A percentile compares a stretch with the other conserved stretches of the same genome.
Evolutionary conservation across 2,329 filamentous ascomycete genomes (phyloP).

Genomic region (Paraconiothyrium sp.): DNA sequence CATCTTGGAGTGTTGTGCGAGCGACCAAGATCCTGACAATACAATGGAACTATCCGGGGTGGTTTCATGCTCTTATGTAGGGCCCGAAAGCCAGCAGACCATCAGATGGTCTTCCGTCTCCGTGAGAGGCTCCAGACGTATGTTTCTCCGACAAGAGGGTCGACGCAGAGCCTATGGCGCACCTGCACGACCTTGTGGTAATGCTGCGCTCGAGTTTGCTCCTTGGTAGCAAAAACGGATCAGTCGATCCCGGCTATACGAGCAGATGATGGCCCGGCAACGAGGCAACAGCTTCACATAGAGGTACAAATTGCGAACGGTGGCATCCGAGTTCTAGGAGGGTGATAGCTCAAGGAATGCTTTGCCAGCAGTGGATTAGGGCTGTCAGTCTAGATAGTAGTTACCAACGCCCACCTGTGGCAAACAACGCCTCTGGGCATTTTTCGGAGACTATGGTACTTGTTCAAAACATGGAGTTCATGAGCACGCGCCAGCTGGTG

Average conservation of each 20-base stretch:
- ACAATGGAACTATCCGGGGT: background rate
- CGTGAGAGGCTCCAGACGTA: background rate
- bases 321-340: constrained; percentile 6
- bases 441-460: background rate
- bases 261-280: constrained; percentile 10
- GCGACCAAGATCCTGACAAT: background rate
- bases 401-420: constrained; percentile 21
- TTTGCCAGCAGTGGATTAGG: constrained; percentile 6
- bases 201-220: background rate
- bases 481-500: constrained; percentile 7
- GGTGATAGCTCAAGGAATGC: constrained; percentile 12
- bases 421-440: constrained; percentile 2
- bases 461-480: background rate
- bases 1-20: constrained; percentile 30
- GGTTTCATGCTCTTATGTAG: constrained; percentile 14
- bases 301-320: constrained; percentile 9
- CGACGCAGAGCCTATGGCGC: background rate
- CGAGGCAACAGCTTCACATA: constrained; percentile 2
- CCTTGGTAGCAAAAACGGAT: background rate
- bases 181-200: constrained; percentile 12
- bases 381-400: constrained; percentile 2
- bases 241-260: constrained; percentile 8
- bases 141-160: constrained; percentile 7
- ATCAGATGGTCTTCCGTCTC: background rate
- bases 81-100: background rate